Conservation (phyloP, 768 basidiomycete species). For the Mycena leptocephala region DNA sequence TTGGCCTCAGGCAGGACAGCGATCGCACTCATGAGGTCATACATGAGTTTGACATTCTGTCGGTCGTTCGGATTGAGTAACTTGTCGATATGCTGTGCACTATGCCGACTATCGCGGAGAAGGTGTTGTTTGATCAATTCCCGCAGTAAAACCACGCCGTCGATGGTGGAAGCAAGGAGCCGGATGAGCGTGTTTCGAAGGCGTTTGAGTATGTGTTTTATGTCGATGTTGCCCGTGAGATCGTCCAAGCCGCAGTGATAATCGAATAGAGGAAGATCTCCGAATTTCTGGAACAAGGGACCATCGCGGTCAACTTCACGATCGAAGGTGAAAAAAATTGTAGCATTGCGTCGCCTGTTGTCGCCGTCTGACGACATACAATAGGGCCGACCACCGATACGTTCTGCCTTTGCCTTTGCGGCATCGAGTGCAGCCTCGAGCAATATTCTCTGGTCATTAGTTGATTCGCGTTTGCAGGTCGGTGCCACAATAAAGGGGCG, state of each 20-base stretch:
- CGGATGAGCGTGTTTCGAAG: not conserved
- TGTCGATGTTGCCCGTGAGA: not conserved
- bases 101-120: not conserved
- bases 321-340: not conserved
- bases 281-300: not conserved
- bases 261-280: not conserved
- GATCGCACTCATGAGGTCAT: conserved; percentile 9
- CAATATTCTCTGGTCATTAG: not conserved
- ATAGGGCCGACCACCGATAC: not conserved
- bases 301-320: conserved; percentile 1
- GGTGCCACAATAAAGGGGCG: not conserved
- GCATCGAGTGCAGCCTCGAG: too few relatives aligned
- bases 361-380: conserved; percentile 6
- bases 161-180: not conserved
- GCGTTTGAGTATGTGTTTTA: not conserved
- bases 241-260: not conserved
- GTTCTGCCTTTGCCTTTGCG: too few relatives aligned
- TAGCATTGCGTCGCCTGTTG: not conserved
- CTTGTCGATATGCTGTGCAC: not conserved
- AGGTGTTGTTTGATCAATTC: not conserved
- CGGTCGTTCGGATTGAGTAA: not conserved
- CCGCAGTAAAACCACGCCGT: not conserved
- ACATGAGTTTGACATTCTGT: conserved; percentile 10
- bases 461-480: not conserved
- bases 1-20: not conserved